Base-by-base conservation (phyloP, 345 rosid genomes). In the Lepidium africanum region DNA sequence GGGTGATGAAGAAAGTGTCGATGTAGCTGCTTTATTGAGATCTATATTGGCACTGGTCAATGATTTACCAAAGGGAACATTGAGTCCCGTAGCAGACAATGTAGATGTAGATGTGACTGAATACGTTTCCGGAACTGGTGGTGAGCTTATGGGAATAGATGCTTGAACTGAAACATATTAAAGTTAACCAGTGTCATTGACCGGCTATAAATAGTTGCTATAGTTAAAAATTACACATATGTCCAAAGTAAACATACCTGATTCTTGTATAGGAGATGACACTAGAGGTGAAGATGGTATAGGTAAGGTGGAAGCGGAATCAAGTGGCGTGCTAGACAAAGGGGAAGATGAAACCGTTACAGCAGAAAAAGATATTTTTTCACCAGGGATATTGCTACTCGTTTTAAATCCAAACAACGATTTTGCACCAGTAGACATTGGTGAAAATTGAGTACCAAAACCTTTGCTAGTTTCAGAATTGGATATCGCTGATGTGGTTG, bases 321-420 rank as follows among this genome's bases (percentile, higher is more conserved):
- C 65, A 60, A 61, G 21, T 39, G 59, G 43, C 32, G 32, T 68
- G 54, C 60, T 62, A 32, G 74, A 69, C 21, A 69, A 42, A 61
- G 70, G 60, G 39, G 59, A 36, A 55, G 74, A 68, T 46, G 78
- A 74, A 68, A 47, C 59, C 4, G 41, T 47, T 69, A 10, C 46
- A 54, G 70, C 65, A 61, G 78, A 74, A 55, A 62, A 33, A 46
- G 59, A 53, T 59, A 55, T 47, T 63, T 58, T 79, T 61, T 79
- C 84, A 74, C 82, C 65, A 58, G 81, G 75, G 71, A 74, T 80
- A 78, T 53, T 70, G 74, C 68, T 75, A 59, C 67, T 78, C 16
- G 72, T 50, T 10, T 71, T 71, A 51, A 54, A 39, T 74, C 71
- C 77, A 66, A 78, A 78, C 32, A 77, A 61, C 60, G 67, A 80